Evolutionary conservation across 805 yeast genomes (phyloP).

Genomic region (Yarrowia sp.): DNA sequence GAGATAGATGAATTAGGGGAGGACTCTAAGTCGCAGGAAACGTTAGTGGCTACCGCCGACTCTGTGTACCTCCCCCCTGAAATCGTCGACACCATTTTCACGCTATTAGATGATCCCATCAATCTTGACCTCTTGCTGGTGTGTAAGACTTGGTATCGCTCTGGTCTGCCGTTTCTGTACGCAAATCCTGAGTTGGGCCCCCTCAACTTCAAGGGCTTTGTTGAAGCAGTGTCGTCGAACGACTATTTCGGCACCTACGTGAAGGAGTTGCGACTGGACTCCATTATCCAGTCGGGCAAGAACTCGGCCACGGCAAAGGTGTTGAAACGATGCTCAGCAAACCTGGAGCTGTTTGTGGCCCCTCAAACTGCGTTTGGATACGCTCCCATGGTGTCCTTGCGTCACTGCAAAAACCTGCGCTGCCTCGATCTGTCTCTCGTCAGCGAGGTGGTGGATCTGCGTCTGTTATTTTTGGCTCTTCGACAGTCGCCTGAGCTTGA

Average conservation of each 20-base stretch:
- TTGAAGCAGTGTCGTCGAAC: constrained; percentile 55
- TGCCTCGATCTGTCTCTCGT: constrained; percentile 79
- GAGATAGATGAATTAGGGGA: constrained; percentile 23
- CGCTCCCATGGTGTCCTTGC: constrained; percentile 79
- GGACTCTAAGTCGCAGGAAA: constrained; percentile 35
- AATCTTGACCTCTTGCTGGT: constrained; percentile 50
- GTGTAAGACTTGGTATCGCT: constrained; percentile 56
- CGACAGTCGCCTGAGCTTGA: constrained; percentile 60
- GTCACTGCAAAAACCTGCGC: constrained; percentile 62
- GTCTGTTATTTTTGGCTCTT: constrained; percentile 75
- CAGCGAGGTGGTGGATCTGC: constrained; percentile 82
- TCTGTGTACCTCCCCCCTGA: constrained; percentile 49
- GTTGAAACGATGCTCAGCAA: constrained; percentile 69
- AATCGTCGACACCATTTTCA: constrained; percentile 45
- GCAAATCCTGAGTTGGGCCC: constrained; percentile 60
- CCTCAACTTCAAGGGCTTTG: constrained; percentile 68
- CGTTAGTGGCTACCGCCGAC: constrained; percentile 42
- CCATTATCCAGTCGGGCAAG: constrained; percentile 85
- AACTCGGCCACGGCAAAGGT: constrained; percentile 85
- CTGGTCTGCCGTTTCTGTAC: constrained; percentile 67
- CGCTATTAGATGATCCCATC: constrained; percentile 34
- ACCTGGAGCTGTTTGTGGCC: constrained; percentile 70
- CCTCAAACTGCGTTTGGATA: constrained; percentile 95
- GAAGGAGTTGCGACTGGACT: constrained; percentile 65
- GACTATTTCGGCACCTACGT: constrained; percentile 57